phyloP scores from a whole-genome alignment of 2,329 filamentous ascomycete species.

The Diaporthe citrichinensis region DNA sequence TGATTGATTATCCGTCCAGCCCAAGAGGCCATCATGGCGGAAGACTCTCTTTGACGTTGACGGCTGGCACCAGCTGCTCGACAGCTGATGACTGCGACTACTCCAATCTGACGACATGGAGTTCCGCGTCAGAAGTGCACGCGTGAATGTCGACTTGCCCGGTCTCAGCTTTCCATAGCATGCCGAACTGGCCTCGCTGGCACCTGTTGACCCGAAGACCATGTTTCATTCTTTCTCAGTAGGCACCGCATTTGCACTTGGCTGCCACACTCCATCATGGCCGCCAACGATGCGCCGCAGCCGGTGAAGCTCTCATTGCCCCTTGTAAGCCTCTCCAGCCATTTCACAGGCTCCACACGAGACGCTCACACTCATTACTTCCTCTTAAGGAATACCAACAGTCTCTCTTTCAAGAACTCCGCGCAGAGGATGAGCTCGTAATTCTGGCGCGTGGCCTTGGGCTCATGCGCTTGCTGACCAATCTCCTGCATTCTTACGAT shows the following conservation, averaged over 20 bases:
- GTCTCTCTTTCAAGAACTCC: constrained; percentile 91
- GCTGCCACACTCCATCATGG: constrained; percentile 39
- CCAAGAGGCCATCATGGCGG: background rate
- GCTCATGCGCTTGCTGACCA: constrained; percentile 92
- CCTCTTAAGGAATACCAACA: constrained; percentile 85
- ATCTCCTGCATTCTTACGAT: constrained; percentile 96
- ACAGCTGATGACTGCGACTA: background rate
- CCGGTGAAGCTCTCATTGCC: constrained; percentile 87
- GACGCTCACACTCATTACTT: constrained; percentile 41
- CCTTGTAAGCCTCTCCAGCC: constrained; percentile 62
- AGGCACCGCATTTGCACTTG: constrained; percentile 16
- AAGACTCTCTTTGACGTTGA: too few species aligned
- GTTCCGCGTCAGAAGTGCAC: background rate
- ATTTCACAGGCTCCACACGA: constrained; percentile 9
- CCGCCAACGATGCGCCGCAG: constrained; percentile 56
- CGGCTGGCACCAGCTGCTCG: constrained; percentile 18
- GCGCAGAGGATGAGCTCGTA: constrained; percentile 92
- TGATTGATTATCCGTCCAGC: background rate
- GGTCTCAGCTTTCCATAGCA: background rate
- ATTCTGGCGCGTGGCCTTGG: constrained; percentile 93
- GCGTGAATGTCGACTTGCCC: background rate
- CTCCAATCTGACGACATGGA: constrained; percentile 35
- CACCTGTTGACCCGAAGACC: constrained; percentile 15
- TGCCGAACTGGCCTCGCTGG: background rate
- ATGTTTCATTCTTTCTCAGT: constrained; percentile 25